These are phyloP conservation scores for Luffa aegyptiaca DNA, from an alignment of 306 rosid species.

Conservation along the genomic window DNA sequence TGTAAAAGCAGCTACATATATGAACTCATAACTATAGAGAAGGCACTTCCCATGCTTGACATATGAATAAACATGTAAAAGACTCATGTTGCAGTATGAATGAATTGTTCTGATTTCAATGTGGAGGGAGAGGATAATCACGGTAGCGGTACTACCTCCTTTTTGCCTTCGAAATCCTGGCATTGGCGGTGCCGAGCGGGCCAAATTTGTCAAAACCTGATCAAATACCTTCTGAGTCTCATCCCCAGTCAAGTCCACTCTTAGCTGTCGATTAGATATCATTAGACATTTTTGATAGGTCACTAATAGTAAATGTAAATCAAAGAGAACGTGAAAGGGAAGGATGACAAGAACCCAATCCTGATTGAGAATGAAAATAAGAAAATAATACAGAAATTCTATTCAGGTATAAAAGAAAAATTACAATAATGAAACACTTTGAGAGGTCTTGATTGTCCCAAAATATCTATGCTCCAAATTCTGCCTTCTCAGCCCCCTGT, in stretches of 20 bases:
- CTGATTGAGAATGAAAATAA: neutral
- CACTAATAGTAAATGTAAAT: neutral
- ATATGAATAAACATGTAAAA: neutral
- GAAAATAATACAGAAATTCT: neutral
- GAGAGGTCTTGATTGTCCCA: neutral
- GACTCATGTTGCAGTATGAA: neutral
- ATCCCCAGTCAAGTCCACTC: constrained; percentile 62
- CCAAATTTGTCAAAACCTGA: constrained; percentile 44
- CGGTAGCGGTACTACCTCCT: constrained; percentile 45
- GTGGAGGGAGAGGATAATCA: neutral
- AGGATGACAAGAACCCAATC: neutral
- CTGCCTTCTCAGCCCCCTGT: neutral
- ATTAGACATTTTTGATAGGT: neutral
- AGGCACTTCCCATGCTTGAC: neutral
- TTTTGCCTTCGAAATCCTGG: constrained; percentile 82
- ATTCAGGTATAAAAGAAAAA: neutral
- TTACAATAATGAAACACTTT: neutral
- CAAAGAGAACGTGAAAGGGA: neutral
- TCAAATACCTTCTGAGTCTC: constrained; percentile 65
- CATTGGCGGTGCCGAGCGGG: constrained; percentile 64
- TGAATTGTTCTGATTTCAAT: neutral
- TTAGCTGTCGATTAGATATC: constrained; percentile 37
- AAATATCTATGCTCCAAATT: neutral
- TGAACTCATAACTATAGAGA: neutral
- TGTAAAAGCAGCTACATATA: constrained; percentile 1